Evolutionary conservation across 2,329 filamentous ascomycete species (phyloP).

Genomic region (Dothistroma pini): DNA sequence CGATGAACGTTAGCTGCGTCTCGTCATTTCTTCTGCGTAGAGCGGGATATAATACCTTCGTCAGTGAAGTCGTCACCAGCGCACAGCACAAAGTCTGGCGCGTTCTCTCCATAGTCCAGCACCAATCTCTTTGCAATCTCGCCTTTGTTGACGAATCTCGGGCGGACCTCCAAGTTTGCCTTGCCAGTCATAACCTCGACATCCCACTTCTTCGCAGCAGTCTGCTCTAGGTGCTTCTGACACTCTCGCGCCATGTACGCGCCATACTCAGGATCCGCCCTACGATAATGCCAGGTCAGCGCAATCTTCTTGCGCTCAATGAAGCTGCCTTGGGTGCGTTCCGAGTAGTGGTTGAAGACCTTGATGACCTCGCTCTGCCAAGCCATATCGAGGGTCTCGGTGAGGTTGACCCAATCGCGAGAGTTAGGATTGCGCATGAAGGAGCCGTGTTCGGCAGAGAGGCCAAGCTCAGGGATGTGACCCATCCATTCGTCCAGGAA

Average conservation of each 20-base stretch:
- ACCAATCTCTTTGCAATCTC: slow-evolving; percentile 87
- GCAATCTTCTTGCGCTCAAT: slow-evolving; percentile 94
- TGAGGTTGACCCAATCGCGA: slow-evolving; percentile 82
- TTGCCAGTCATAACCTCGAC: slow-evolving; percentile 97
- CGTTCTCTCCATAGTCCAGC: slow-evolving; percentile 62
- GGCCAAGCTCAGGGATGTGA: slow-evolving; percentile 83
- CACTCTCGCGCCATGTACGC: slow-evolving; percentile 74
- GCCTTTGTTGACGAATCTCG: slow-evolving; percentile 96
- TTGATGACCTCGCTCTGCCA: slow-evolving; percentile 86
- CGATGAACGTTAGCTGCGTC: slow-evolving; percentile 20
- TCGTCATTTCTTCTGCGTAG: slow-evolving; percentile 5
- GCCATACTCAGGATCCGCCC: slow-evolving; percentile 82
- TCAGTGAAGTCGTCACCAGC: slow-evolving; percentile 95
- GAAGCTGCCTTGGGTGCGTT: slow-evolving; percentile 84
- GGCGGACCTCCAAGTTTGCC: slow-evolving; percentile 94
- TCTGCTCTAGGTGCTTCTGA: slow-evolving; percentile 73
- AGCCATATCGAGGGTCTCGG: slow-evolving; percentile 80
- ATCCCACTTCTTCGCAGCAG: slow-evolving; percentile 74
- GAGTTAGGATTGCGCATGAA: slow-evolving; percentile 81
- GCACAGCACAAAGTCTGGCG: slow-evolving; percentile 83
- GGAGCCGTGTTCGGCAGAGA: slow-evolving; percentile 94
- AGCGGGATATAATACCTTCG: slow-evolving; percentile 62
- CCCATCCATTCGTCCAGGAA: slow-evolving; percentile 90
- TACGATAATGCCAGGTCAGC: slow-evolving; percentile 94
- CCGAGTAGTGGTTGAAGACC: slow-evolving; percentile 83